A percentile compares a stretch with the other conserved stretches of the same genome.
Evolutionary conservation across 139 green algal species (phyloP).

Genomic region (Klebsormidium nitens): DNA sequence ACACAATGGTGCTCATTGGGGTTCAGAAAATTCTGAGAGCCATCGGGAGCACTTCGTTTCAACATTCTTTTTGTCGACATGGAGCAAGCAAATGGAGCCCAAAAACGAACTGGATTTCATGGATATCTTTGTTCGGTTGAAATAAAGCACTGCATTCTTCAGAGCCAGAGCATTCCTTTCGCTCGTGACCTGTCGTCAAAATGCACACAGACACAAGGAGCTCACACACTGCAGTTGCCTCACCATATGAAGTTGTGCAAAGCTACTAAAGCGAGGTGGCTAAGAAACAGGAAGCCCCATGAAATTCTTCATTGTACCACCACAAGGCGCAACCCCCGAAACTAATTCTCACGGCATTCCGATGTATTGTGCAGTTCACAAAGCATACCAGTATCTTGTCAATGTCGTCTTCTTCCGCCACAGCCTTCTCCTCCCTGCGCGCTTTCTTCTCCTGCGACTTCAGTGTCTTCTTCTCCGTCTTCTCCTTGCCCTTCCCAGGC

Average conservation of each 20-base stretch:
- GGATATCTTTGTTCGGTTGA: too few species aligned
- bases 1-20: neutral
- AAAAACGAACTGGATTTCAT: too few species aligned
- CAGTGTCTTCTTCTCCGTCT: constrained; percentile 67
- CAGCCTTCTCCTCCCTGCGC: constrained; percentile 9
- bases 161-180: too few species aligned
- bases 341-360: neutral
- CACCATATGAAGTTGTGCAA: neutral
- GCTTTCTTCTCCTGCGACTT: constrained; percentile 39
- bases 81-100: too few species aligned
- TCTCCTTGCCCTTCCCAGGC: constrained; percentile 53
- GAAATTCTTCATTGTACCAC: neutral
- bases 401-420: constrained; percentile 77
- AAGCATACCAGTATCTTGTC: constrained; percentile 65
- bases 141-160: too few species aligned
- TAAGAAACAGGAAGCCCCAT: neutral
- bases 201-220: neutral
- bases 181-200: neutral
- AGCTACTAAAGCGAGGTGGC: neutral
- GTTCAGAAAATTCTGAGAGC: neutral
- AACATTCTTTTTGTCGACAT: too few species aligned
- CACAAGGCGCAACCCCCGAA: neutral
- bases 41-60: neutral
- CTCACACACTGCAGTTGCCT: neutral
- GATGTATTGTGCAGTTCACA: too few species aligned